phyloP scores from a whole-genome alignment of 2,329 filamentous ascomycete species.

The Colletotrichum lupini region DNA sequence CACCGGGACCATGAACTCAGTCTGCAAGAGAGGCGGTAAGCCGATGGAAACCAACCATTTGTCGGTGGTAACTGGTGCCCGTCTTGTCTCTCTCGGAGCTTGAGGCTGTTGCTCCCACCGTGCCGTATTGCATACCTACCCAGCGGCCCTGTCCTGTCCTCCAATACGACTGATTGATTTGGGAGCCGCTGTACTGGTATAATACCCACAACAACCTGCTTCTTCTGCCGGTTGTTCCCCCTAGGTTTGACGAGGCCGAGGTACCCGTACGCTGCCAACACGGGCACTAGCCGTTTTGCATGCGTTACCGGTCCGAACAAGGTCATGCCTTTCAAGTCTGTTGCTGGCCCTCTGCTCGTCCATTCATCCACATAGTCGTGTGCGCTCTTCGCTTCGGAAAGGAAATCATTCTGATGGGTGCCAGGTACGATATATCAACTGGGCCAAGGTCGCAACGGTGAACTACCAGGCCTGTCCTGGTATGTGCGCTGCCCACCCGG shows the following conservation, averaged over 20 bases:
- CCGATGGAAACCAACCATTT: background rate
- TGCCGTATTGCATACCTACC: background rate
- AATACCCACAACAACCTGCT: background rate
- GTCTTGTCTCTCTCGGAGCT: background rate
- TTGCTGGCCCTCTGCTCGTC: background rate
- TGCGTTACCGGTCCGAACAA: conserved; percentile 6
- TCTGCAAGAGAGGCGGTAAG: background rate
- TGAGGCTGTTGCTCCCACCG: background rate
- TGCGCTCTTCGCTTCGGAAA: background rate
- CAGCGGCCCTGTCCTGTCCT: too few species aligned
- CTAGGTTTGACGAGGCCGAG: background rate
- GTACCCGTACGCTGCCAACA: background rate
- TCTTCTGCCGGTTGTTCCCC: background rate
- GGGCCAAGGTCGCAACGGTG: background rate
- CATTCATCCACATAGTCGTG: background rate
- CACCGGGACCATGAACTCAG: background rate
- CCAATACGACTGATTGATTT: background rate
- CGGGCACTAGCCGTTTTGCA: conserved; percentile 7
- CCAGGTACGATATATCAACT: background rate
- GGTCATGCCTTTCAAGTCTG: background rate
- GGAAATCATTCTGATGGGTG: background rate
- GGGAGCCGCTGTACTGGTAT: background rate
- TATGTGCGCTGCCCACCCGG: background rate
- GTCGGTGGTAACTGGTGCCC: background rate
- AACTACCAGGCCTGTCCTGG: background rate